Conservation (phyloP, 768 basidiomycete species). For the Phlegmacium glaucopus region DNA sequence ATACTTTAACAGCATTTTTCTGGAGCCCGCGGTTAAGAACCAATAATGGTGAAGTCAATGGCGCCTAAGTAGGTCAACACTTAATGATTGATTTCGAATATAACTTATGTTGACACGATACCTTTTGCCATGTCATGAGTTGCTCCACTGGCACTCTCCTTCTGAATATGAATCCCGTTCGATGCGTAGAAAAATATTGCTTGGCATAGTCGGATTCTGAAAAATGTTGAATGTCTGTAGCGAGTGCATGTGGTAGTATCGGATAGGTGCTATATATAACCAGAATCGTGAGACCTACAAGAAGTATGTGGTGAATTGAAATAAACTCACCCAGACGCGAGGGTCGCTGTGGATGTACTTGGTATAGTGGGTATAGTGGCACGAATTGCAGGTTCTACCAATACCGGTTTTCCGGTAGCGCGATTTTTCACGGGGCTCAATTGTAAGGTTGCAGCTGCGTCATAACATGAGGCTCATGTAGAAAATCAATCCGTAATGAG, state of each 20-base stretch:
- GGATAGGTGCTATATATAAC: slow-evolving; percentile 63
- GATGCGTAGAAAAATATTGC: slow-evolving; percentile 87
- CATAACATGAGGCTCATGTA: slow-evolving; percentile 5
- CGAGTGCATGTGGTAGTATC: slow-evolving; percentile 75
- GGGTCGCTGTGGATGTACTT: slow-evolving; percentile 32
- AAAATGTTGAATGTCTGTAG: slow-evolving; percentile 84
- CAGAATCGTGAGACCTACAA: no score
- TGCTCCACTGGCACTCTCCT: slow-evolving; percentile 79
- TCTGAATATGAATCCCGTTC: slow-evolving; percentile 85
- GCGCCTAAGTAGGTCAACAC: slow-evolving; percentile 34
- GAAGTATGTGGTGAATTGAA: background rate
- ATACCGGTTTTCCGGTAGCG: slow-evolving; percentile 58
- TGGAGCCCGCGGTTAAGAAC: slow-evolving; percentile 60
- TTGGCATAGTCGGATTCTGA: slow-evolving; percentile 81
- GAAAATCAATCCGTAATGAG: background rate
- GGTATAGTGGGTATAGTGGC: slow-evolving; percentile 18
- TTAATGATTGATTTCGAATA: background rate
- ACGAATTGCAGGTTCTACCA: slow-evolving; percentile 38
- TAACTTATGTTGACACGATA: slow-evolving; percentile 15
- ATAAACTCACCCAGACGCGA: slow-evolving; percentile 60
- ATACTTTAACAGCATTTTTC: slow-evolving; percentile 78
- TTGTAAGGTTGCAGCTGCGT: slow-evolving; percentile 59
- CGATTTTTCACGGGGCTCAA: slow-evolving; percentile 77
- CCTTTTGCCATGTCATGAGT: slow-evolving; percentile 93
- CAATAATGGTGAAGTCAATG: slow-evolving; percentile 73